Conservation (phyloP, 2,329 filamentous ascomycete species). For the Dactylellina haptotyla region DNA sequence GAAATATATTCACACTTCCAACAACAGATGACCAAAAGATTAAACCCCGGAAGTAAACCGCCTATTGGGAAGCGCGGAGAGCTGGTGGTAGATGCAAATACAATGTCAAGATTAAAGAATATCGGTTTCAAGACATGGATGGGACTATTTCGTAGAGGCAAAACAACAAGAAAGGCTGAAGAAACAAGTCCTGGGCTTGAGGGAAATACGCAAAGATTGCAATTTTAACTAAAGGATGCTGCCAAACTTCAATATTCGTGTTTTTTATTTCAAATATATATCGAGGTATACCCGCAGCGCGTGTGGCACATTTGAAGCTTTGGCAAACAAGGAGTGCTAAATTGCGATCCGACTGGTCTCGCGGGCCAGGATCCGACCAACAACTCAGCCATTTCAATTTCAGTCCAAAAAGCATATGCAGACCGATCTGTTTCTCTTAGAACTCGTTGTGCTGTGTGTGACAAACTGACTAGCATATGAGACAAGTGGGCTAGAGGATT, state of each 20-base stretch:
- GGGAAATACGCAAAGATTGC: background rate
- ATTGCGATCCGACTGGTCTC: too few species aligned
- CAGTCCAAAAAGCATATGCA: too few species aligned
- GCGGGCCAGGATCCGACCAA: too few species aligned
- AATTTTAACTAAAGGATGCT: background rate
- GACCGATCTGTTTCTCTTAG: too few species aligned
- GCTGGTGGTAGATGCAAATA: background rate
- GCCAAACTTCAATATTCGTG: background rate
- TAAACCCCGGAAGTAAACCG: conserved; percentile 6
- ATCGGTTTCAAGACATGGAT: conserved; percentile 15
- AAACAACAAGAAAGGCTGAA: background rate
- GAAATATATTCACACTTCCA: conserved; percentile 31
- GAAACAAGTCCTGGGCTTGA: background rate
- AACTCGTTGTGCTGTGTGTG: too few species aligned
- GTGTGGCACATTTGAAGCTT: too few species aligned
- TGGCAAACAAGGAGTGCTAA: too few species aligned
- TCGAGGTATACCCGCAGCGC: too few species aligned
- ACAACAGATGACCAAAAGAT: conserved; percentile 1
- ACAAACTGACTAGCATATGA: background rate
- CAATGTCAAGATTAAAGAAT: conserved; percentile 6
- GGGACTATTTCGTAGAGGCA: conserved; percentile 5
- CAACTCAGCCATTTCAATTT: too few species aligned
- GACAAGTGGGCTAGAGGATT: background rate
- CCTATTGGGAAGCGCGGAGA: conserved; percentile 26
- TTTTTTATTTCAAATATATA: too few species aligned